phyloP scores from a whole-genome alignment of 441 rosid genomes.

The Isatis lusitanica region DNA sequence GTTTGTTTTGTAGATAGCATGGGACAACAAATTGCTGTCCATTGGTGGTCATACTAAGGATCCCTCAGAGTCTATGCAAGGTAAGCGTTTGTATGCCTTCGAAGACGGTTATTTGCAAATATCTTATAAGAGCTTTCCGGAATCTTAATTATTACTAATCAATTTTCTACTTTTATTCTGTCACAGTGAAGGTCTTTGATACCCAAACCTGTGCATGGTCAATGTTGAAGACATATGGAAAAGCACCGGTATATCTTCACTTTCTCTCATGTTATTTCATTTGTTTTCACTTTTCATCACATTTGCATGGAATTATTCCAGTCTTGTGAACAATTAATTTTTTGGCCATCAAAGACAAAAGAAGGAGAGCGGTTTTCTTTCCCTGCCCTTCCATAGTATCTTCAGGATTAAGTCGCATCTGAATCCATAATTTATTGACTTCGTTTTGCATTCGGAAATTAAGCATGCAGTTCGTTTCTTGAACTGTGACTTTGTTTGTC shows the following conservation, averaged over 20 bases:
- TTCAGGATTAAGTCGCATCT: constrained; percentile 11
- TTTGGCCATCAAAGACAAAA: not conserved
- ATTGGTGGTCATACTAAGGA: constrained; percentile 94
- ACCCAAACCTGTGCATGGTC: constrained; percentile 78
- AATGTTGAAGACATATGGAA: constrained; percentile 86
- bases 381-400: constrained; percentile 1
- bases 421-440: not conserved
- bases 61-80: constrained; percentile 86
- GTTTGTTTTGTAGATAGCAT: constrained; percentile 62
- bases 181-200: constrained; percentile 91
- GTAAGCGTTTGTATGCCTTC: constrained; percentile 37
- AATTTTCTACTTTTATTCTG: constrained; percentile 23
- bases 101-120: not conserved
- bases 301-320: constrained; percentile 15
- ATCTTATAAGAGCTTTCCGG: constrained; percentile 13
- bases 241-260: constrained; percentile 73
- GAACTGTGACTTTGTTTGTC: constrained; percentile 18
- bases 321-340: not conserved
- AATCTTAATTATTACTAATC: not conserved
- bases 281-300: constrained; percentile 5
- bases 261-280: constrained; percentile 19
- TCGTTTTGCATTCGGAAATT: not conserved
- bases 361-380: not conserved
- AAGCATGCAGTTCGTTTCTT: constrained; percentile 4
- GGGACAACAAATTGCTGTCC: constrained; percentile 93